phyloP scores from a whole-genome alignment of 1,284 basidiomycete genomes.

The Sporisorium reilianum region DNA sequence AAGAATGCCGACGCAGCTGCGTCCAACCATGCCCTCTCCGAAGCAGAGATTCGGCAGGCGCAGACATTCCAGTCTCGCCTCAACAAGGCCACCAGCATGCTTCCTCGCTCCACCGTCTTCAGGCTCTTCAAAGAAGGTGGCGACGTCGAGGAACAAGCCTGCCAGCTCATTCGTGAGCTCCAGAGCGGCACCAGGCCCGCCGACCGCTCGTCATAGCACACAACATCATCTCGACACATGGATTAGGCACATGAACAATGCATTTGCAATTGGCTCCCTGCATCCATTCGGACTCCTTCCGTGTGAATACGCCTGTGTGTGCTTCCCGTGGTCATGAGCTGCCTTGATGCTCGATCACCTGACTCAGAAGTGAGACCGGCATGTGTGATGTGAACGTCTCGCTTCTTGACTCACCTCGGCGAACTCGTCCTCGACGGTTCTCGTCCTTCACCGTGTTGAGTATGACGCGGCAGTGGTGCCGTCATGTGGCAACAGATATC shows the following conservation, averaged over 20 bases:
- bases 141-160: slow-evolving; percentile 41
- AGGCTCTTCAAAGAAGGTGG: slow-evolving; percentile 43
- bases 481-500: no score
- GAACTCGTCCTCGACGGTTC: no score
- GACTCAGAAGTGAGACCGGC: no score
- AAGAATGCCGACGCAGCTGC: slow-evolving; percentile 4
- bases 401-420: neutral
- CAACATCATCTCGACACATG: neutral
- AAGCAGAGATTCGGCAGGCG: slow-evolving; percentile 37
- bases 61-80: slow-evolving; percentile 44
- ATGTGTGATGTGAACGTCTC: no score
- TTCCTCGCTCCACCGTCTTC: slow-evolving; percentile 51
- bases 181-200: slow-evolving; percentile 47
- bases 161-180: slow-evolving; percentile 43
- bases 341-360: no score
- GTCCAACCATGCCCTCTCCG: slow-evolving; percentile 23
- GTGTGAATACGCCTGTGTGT: no score
- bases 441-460: no score
- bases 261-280: neutral
- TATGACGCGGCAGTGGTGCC: no score
- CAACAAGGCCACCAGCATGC: slow-evolving; percentile 40
- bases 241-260: neutral
- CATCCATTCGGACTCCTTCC: no score
- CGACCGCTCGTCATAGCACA: slow-evolving; percentile 20
- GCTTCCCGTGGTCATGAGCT: neutral